A percentile compares a stretch with the other conserved stretches of the same genome.
Conservation (phyloP, 176 grass and related monocot species). For the Bothriochloa decipiens region DNA sequence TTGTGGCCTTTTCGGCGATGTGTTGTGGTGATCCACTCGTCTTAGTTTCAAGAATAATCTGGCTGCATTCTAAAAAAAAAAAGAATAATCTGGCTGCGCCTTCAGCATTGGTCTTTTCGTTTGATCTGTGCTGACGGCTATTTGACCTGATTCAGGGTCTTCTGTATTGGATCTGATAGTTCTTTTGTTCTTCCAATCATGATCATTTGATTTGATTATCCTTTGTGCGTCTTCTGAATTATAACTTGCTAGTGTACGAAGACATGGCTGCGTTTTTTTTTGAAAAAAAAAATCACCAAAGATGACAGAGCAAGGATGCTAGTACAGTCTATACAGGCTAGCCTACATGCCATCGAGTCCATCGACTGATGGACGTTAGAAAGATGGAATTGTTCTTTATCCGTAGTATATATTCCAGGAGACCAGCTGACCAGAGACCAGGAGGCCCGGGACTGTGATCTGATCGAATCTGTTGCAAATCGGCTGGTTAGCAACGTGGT, state of each 20-base stretch:
- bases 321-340: too few relatives aligned
- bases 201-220: neutral
- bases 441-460: too few relatives aligned
- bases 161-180: neutral
- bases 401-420: too few relatives aligned
- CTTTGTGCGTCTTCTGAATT: neutral
- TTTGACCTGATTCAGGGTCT: neutral
- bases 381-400: too few relatives aligned
- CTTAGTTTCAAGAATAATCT: conserved; percentile 41
- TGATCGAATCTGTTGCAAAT: neutral
- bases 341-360: neutral
- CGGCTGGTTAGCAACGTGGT: neutral
- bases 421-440: too few relatives aligned
- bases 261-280: too few relatives aligned
- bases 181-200: neutral
- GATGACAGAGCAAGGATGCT: neutral
- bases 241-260: neutral
- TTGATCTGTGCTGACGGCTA: neutral
- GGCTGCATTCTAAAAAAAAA: neutral
- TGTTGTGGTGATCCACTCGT: conserved; percentile 25
- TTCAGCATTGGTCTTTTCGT: neutral
- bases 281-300: too few relatives aligned
- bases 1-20: conserved; percentile 19
- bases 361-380: too few relatives aligned
- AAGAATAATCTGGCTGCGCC: conserved; percentile 23